A percentile compares a stretch with the other conserved stretches of the same genome.
Conservation (phyloP, 768 basidiomycete genomes). For the Tephrocybe sp. region DNA sequence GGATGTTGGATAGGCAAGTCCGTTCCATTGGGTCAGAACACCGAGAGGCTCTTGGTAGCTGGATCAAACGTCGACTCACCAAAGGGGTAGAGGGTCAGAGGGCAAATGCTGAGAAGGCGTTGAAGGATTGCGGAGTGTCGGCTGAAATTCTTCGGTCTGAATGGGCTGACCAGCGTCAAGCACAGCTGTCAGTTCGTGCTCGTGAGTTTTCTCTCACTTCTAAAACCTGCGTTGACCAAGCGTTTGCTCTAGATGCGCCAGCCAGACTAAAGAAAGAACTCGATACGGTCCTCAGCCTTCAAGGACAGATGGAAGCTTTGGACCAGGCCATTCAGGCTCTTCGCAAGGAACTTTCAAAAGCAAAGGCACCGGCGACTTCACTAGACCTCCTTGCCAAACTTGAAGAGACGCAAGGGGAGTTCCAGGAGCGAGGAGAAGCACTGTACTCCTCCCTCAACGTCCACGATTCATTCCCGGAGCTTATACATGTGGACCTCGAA, state of each 20-base stretch:
- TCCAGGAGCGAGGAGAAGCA: constrained; percentile 25
- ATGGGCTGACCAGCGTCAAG: background rate
- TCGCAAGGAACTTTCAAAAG: background rate
- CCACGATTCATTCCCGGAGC: constrained; percentile 28
- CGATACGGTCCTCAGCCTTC: background rate
- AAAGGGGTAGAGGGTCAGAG: background rate
- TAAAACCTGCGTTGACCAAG: background rate
- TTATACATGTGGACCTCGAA: constrained; percentile 24
- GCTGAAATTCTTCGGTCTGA: background rate
- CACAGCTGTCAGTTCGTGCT: background rate
- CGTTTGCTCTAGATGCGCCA: background rate
- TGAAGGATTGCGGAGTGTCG: background rate
- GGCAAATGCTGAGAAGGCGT: background rate
- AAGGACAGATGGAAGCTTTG: background rate
- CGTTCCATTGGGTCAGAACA: no score
- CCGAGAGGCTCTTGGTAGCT: no score
- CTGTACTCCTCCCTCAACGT: constrained; percentile 36
- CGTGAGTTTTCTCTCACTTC: background rate
- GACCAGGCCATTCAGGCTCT: constrained; percentile 20
- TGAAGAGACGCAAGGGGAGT: constrained; percentile 14
- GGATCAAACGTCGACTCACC: no score
- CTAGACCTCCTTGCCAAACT: constrained; percentile 19
- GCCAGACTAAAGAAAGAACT: background rate
- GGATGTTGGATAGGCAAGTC: background rate
- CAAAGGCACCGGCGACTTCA: constrained; percentile 1